A percentile compares a stretch with the other conserved stretches of the same genome.
Evolutionary conservation across 1,284 basidiomycete genomes (phyloP).

Genomic region (Phylloboletellus chloephorus): DNA sequence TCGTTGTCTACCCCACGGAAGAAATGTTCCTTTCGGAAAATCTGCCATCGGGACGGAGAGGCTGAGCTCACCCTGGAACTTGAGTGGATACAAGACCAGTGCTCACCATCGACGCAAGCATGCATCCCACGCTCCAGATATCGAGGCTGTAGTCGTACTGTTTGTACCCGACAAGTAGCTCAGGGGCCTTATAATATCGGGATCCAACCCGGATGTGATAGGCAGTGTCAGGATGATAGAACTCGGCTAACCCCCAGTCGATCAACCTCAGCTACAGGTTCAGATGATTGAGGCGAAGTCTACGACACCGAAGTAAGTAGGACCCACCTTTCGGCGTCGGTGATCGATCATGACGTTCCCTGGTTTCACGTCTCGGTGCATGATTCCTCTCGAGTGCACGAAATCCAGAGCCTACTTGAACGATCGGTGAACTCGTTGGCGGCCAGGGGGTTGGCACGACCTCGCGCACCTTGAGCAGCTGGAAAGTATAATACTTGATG

Average conservation of each 20-base stretch:
- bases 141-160: slow-evolving; percentile 83
- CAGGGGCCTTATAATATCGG: slow-evolving; percentile 86
- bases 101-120: slow-evolving; percentile 80
- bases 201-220: slow-evolving; percentile 90
- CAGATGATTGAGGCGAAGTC: slow-evolving; percentile 1
- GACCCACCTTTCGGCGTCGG: slow-evolving; percentile 62
- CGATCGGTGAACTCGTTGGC: slow-evolving; percentile 5
- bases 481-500: slow-evolving; percentile 81
- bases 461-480: slow-evolving; percentile 65
- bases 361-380: slow-evolving; percentile 90
- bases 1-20: slow-evolving; percentile 89
- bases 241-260: slow-evolving; percentile 91
- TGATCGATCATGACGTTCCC: slow-evolving; percentile 92
- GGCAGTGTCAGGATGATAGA: slow-evolving; percentile 83
- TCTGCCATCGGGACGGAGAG: slow-evolving; percentile 37
- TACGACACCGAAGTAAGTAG: not conserved
- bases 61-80: slow-evolving; percentile 1
- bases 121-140: slow-evolving; percentile 87
- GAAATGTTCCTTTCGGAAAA: slow-evolving; percentile 86
- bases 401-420: slow-evolving; percentile 70
- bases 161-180: slow-evolving; percentile 82
- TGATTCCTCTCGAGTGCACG: slow-evolving; percentile 84
- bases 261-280: slow-evolving; percentile 65
- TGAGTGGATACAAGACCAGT: not conserved
- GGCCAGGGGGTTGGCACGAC: not conserved